Evolutionary conservation across 2,329 filamentous ascomycete genomes (phyloP), one percentile per base, ranked within the genome.

Genomic region (Xylaria sp.): DNA sequence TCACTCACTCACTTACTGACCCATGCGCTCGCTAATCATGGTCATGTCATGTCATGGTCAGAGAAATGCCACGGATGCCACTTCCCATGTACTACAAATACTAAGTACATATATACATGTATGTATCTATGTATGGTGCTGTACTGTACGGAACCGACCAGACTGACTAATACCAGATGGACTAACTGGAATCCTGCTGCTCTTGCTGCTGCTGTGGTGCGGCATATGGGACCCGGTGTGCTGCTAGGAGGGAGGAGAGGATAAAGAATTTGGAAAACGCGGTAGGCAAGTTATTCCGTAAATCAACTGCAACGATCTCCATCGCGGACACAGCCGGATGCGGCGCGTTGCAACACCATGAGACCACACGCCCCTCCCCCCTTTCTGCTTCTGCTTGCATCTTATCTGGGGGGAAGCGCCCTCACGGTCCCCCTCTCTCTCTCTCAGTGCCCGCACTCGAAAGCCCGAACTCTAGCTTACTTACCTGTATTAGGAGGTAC

Each of bases 291-390:
- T 59, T 62, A 35, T 53, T 23, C 35, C 37, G 60, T 50, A 50
- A 44, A 50, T 60, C 63, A 59, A 60, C 63, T 69, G 61, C 67
- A 61, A 64, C 69, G 60, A 69, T 67, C 69, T 61, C 64, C 66
- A 66, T 67, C 57, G 67, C 64, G 63, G 58, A 44, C 69, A 40
- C 57, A 63, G 50, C 61, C 66, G 63, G 66, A 53, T 61, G 69
- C 69, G 63, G 53, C 57, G 60, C 69, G 69, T 60, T 69, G 61
- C 63, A 65, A 65, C 64, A 67, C 63, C 66, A 71, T 59, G 60
- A 69, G 67, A 69, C 69, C 69, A 69, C 63, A 55, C 63, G 37
- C 29, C 58, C 42, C 23, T 35, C 32, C 37, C 50, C 3, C 12
- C 27, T 37, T 25, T 61, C 61, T 66, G 48, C 57, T 40, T 69